Base-by-base conservation (phyloP, 208 protist genomes). In the Wallacemonas sp. region DNA sequence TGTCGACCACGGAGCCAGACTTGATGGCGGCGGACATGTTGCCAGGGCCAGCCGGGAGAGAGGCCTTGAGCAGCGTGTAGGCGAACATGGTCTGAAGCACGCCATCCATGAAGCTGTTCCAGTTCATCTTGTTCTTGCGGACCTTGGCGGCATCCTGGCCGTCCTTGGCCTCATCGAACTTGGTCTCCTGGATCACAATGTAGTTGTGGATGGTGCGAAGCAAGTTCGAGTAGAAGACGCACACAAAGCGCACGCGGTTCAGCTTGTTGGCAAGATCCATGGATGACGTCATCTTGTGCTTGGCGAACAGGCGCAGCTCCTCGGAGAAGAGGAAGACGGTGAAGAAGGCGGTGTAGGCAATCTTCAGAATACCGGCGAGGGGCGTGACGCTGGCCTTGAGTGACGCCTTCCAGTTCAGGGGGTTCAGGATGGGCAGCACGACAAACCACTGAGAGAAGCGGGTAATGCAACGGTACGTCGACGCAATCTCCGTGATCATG, bases 181-280 rank as follows among this genome's bases (percentile, higher is more conserved):
- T 79, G 64, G 68, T 70, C 39, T 60, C 59, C 78, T 80, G 81
- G 19, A 80, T 41, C 10, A 85, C 24, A 9, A 87, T 69, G 66
- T 87, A 87, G 70, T 83, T 87, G 73, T 83, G 79, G 27, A 79
- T 68, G 22, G 80, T 76, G 32, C 77, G 85, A n/a, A 65, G 60
- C 17, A 94, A 52, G 66, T 91, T 94, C n/a, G 83, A 92, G 68
- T 78, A 94, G 73, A 94, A 94, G 59, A 94, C 69, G 67, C 85
- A 89, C 38, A 91, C 78, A 39, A 87, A 86, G 46, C 85, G 81
- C 30, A 92, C 69, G 66, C 81, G 78, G 61, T 83, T 87, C 44
- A 79, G 68, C 58, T 77, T 75, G 46, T 76, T 73, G 29, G 66
- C 79, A 22, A 81, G 42, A 0, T 24, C 57, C 2, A 55, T 37